These are phyloP conservation scores for Alternaria viburni DNA, from an alignment of 2,329 filamentous ascomycete genomes.

Conservation along the genomic window DNA sequence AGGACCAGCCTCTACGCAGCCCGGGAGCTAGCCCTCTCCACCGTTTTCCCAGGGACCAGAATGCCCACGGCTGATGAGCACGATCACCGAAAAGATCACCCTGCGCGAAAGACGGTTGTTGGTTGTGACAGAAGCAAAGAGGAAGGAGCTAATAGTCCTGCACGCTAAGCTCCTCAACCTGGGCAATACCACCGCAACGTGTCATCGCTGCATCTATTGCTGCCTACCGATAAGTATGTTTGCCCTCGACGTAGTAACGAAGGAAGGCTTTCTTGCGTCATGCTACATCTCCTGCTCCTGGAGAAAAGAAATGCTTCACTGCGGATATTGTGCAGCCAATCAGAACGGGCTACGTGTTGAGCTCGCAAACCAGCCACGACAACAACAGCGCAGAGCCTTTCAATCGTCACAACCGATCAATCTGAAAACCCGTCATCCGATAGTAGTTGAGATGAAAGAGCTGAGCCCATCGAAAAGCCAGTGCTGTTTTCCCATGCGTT, in stretches of 20 bases:
- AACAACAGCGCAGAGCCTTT: constrained; percentile 18
- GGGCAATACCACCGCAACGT: background rate
- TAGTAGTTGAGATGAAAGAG: background rate
- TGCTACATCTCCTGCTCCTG: constrained; percentile 1
- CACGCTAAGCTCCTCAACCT: background rate
- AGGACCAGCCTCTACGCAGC: constrained; percentile 21
- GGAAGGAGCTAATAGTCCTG: background rate
- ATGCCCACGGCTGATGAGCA: constrained; percentile 7
- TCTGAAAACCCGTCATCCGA: background rate
- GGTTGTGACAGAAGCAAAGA: background rate
- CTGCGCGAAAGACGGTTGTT: background rate
- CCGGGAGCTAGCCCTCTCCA: constrained; percentile 17
- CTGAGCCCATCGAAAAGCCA: background rate
- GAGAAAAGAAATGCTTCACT: constrained; percentile 18
- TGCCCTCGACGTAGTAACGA: background rate
- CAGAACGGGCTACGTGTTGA: constrained; percentile 37
- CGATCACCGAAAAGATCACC: background rate
- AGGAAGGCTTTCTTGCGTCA: constrained; percentile 2
- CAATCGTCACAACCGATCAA: background rate
- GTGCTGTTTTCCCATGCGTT: constrained; percentile 15
- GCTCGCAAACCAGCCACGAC: constrained; percentile 28
- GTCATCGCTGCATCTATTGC: background rate
- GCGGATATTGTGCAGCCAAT: constrained; percentile 30
- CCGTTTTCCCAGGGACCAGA: constrained; percentile 9
- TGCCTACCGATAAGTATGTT: background rate